Conservation (phyloP, 805 yeast genomes). For the Lipomyces anomalus region DNA sequence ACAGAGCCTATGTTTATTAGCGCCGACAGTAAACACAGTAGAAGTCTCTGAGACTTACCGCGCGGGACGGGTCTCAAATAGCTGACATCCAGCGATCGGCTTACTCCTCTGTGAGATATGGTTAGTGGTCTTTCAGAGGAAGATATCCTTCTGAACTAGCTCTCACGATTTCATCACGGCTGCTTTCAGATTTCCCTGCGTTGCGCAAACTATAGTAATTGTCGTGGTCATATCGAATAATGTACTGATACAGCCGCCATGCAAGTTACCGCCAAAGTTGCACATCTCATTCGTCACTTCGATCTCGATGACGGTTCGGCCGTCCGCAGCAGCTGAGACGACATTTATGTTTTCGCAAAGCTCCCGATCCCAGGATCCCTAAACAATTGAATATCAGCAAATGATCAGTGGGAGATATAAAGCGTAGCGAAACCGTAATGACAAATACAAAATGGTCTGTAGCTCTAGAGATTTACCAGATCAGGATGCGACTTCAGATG, state of each 20-base stretch:
- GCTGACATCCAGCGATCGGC: background rate
- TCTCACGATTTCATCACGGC: background rate
- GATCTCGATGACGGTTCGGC: background rate
- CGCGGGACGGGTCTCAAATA: background rate
- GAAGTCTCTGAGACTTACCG: background rate
- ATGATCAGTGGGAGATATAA: too few relatives aligned
- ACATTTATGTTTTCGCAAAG: too few relatives aligned
- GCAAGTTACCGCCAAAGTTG: slow-evolving; percentile 4
- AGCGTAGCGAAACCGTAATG: too few relatives aligned
- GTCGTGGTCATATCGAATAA: slow-evolving; percentile 9
- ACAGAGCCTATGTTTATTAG: too few relatives aligned
- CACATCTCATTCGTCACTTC: background rate
- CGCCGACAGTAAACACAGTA: too few relatives aligned
- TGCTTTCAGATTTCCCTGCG: too few relatives aligned
- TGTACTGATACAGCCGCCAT: slow-evolving; percentile 15
- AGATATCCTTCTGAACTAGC: background rate
- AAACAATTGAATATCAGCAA: too few relatives aligned
- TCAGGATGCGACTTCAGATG: too few relatives aligned
- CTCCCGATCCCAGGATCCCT: too few relatives aligned
- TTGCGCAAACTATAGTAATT: background rate
- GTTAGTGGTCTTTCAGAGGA: too few relatives aligned
- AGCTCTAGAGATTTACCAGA: too few relatives aligned
- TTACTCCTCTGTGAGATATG: background rate
- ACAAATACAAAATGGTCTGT: too few relatives aligned
- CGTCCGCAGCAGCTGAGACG: background rate